Evolutionary conservation across 345 rosid genomes (phyloP).

Genomic region (Camelina neglecta): DNA sequence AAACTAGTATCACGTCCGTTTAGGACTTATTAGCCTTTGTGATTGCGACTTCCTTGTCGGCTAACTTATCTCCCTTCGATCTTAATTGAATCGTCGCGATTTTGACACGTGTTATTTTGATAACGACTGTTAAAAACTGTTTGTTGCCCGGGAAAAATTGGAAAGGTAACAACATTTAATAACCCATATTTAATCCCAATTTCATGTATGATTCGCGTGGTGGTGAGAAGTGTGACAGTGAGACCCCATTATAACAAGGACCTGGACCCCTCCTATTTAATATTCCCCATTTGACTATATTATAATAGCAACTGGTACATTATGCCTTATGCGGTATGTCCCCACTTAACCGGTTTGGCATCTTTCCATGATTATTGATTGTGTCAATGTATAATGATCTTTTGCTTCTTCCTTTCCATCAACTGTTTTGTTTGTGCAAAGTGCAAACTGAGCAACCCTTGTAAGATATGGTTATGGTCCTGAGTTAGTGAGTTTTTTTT

Average conservation of each 20-base stretch:
- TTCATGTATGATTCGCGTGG: neutral
- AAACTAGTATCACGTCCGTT: slow-evolving; percentile 18
- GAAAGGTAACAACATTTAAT: neutral
- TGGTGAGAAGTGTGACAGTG: slow-evolving; percentile 9
- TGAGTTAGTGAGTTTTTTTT: no score
- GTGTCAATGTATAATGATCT: no score
- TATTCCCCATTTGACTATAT: neutral
- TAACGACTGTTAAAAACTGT: slow-evolving; percentile 7
- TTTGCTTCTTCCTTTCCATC: no score
- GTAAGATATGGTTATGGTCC: no score
- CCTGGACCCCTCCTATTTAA: slow-evolving; percentile 19
- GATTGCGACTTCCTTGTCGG: slow-evolving; percentile 35
- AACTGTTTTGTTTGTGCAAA: no score
- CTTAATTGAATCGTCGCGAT: neutral
- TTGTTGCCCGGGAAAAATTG: slow-evolving; percentile 16
- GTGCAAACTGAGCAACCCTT: no score
- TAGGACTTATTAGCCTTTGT: slow-evolving; percentile 12
- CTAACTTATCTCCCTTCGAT: slow-evolving; percentile 9
- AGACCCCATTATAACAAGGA: slow-evolving; percentile 8
- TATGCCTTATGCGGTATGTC: neutral
- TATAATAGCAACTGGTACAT: neutral
- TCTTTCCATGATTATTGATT: no score
- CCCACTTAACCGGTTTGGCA: no score
- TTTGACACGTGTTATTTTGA: slow-evolving; percentile 3
- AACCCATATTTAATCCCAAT: neutral